Evolutionary conservation across 805 yeast species (phyloP), one percentile per base, ranked within the genome.

Genomic region (Candida argentea): DNA sequence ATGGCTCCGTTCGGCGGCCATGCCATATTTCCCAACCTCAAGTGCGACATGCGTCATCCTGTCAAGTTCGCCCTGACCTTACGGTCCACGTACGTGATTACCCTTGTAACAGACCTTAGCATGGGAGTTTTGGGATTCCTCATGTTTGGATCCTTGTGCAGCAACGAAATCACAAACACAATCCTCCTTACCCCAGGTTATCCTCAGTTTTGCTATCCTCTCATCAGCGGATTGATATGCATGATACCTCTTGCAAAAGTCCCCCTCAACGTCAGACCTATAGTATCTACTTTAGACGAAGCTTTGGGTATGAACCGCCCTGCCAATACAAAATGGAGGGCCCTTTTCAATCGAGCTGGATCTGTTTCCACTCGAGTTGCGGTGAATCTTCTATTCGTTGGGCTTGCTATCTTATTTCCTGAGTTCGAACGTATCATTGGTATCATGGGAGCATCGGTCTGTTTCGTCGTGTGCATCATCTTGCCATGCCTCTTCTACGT

Each of bases 1-100:
- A 65, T 76, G 65, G 79, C 87, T 4, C 87, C 89, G 1, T 82
- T 81, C 61, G 86, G 91, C 5, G 89, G 91, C 0, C 91, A 82
- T 52, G 84, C 91, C 4, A 70, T 82, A 15, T 82, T 81, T 43
- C 91, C 91, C 3, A 81, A 81, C 39, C 60, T 81, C 29, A 76
- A 73, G 46, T 65, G 74, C 20, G 93, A 81, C 49, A 76, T 81
- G 80, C 63, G 81, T 30, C 79, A 73, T 38, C 87, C 89, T 3
- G 38, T 55, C 16, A 74, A 77, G 42, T 81, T 70, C 46, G 39
- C 48, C n/a, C 45, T 48, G 14, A 65, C 77, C 33, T 59, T 77
- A 29, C 61, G 66, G 21, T 48, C 70, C 10, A 71, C 83, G 1
- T 81, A 77, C 44, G 37, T 61, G 3, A 61, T 70, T 34, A 76